Conservation (phyloP, 192 early-diverging fungal genomes). For the Coemansia sp. region DNA sequence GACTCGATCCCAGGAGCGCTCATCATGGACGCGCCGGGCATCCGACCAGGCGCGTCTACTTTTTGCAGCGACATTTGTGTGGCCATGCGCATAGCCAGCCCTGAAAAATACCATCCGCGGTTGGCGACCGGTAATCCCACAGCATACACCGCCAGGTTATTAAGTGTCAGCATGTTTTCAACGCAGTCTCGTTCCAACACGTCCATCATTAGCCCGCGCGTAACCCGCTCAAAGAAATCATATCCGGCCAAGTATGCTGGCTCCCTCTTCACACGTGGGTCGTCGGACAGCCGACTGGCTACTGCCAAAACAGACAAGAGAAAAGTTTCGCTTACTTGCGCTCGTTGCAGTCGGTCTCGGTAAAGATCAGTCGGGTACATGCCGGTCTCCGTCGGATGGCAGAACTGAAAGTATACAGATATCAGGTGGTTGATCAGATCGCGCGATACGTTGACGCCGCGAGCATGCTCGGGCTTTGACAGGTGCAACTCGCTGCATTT, state of each 20-base stretch:
- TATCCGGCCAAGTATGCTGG: conserved; percentile 44
- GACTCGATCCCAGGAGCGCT: conserved; percentile 48
- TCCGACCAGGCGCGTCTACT: conserved; percentile 42
- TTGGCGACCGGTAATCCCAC: conserved; percentile 49
- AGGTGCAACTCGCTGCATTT: neutral
- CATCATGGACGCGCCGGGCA: conserved; percentile 51
- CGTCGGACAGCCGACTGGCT: conserved; percentile 46
- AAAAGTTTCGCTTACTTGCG: conserved; percentile 47
- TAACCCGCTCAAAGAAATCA: conserved; percentile 47
- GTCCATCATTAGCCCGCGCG: conserved; percentile 41
- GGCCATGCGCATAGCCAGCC: conserved; percentile 49
- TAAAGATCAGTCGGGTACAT: conserved; percentile 50
- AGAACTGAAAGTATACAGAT: conserved; percentile 37
- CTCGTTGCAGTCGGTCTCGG: conserved; percentile 33
- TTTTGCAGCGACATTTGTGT: conserved; percentile 53
- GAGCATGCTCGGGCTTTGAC: conserved; percentile 12
- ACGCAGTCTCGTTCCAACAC: conserved; percentile 45
- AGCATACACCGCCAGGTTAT: conserved; percentile 48
- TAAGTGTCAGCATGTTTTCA: conserved; percentile 50
- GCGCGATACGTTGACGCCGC: conserved; percentile 28
- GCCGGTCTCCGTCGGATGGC: conserved; percentile 42
- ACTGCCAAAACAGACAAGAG: conserved; percentile 43
- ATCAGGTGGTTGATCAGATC: conserved; percentile 46
- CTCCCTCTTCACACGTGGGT: conserved; percentile 37
- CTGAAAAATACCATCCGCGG: conserved; percentile 50